Base-by-base conservation (phyloP, 345 rosid species). In the Erucastrum elatum region DNA sequence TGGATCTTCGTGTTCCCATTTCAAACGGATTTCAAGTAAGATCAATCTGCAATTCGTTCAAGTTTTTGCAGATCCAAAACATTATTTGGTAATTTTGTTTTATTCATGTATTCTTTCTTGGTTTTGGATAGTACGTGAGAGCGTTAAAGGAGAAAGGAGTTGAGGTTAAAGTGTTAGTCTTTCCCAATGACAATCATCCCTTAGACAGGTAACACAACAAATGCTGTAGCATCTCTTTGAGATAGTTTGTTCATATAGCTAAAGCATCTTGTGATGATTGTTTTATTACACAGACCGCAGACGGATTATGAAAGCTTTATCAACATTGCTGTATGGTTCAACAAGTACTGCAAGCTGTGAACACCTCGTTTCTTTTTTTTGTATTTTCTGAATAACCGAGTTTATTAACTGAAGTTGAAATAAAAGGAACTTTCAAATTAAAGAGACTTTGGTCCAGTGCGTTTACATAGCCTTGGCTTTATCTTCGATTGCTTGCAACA, bases 1-100 rank as follows among this genome's bases (percentile, higher is more conserved):
- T 86, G 67, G 99, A 95, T 88, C 96, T 90, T 7, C 98, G 94
- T 27, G 97, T 95, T 77, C 97, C 98, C 0, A 79, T 83, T 93
- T 86, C 96, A 58, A 88, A 88, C 69, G 98, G 97, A 75, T 69
- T 93, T 72, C 99, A 91, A 78, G 98, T 91, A 84, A 86, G 88
- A 70, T 74, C 53, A 55, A 71, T 13, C 51, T 71, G 4, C 26
- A 74, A 51, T 9, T 53, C 58, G 46, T 41, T 51, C 55, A 51
- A 51, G 21, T 81, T 68, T 31, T 68, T 31, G 75, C 11, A 53
- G 15, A 46, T n/a, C 56, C 56, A n/a, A n/a, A 51, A 64, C 62
- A n/a, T 35, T 29, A 16, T 58, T 58, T 56, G 10, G 67, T 53
- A 62, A 78, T 68, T 13, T 49, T 79, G 3, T 60, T 68, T 68